phyloP scores from a whole-genome alignment of 306 rosid species.

The Argentina anserina region DNA sequence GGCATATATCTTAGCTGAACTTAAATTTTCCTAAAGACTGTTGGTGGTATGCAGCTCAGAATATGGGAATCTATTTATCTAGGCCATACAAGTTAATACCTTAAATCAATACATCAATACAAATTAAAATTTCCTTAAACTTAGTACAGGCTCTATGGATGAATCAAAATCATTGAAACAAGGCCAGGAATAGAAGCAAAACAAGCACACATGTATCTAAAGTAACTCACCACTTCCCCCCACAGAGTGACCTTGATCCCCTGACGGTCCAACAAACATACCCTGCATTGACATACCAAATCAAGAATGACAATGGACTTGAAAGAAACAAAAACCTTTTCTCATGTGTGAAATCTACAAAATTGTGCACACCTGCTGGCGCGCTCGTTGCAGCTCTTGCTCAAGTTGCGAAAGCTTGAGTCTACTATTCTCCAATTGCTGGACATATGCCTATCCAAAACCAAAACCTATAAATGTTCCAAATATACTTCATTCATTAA shows the following conservation, averaged over 20 bases:
- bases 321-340: not conserved
- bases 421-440: conserved; percentile 69
- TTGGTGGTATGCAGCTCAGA: not conserved
- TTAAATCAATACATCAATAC: not conserved
- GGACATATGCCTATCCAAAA: conserved; percentile 83
- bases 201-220: not conserved
- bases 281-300: conserved; percentile 39
- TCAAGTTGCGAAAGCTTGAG: conserved; percentile 63
- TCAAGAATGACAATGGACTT: not conserved
- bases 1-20: not conserved
- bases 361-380: conserved; percentile 66
- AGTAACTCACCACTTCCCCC: conserved; percentile 50
- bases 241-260: conserved; percentile 44
- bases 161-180: not conserved
- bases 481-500: conserved; percentile 34
- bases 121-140: not conserved
- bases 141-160: not conserved
- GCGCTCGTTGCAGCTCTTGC: conserved; percentile 68
- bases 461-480: conserved; percentile 46
- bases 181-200: not conserved
- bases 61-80: not conserved
- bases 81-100: not conserved
- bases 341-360: not conserved
- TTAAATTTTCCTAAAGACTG: not conserved
- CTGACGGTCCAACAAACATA: conserved; percentile 28